Conservation (phyloP, 2,329 filamentous ascomycete genomes). For the Chlorencoelia australis region DNA sequence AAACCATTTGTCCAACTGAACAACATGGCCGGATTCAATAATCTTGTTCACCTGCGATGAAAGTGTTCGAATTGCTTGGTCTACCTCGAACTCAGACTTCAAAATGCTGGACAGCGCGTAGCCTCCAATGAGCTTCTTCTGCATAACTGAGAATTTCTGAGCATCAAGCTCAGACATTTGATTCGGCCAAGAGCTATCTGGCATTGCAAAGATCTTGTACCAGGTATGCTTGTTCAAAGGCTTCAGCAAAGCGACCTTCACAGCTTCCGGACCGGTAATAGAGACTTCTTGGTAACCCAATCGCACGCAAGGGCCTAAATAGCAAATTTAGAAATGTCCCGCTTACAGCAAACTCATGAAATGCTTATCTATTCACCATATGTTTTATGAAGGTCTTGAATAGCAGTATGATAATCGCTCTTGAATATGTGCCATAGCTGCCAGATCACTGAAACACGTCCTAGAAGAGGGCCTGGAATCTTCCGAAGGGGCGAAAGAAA, state of each 20-base stretch:
- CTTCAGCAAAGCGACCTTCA: neutral
- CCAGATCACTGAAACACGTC: neutral
- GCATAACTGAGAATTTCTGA: neutral
- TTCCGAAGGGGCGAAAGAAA: neutral
- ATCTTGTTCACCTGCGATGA: constrained; percentile 22
- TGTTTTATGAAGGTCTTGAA: neutral
- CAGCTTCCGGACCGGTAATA: neutral
- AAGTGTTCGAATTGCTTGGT: constrained; percentile 24
- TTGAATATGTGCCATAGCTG: neutral
- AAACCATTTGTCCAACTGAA: constrained; percentile 33
- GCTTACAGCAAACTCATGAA: neutral
- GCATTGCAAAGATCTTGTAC: neutral
- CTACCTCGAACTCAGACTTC: constrained; percentile 21
- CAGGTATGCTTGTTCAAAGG: neutral
- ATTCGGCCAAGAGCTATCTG: neutral
- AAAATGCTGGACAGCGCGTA: constrained; percentile 26
- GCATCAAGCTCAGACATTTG: neutral
- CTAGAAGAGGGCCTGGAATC: neutral
- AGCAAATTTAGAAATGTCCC: too few species aligned
- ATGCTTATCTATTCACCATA: neutral
- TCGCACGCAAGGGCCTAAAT: neutral
- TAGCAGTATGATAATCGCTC: neutral
- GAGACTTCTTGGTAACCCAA: neutral
- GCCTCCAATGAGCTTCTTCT: constrained; percentile 26
- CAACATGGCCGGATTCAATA: constrained; percentile 13